These are phyloP conservation scores for Boletellus ananiceps DNA, from an alignment of 768 basidiomycete genomes.

Conservation along the genomic window DNA sequence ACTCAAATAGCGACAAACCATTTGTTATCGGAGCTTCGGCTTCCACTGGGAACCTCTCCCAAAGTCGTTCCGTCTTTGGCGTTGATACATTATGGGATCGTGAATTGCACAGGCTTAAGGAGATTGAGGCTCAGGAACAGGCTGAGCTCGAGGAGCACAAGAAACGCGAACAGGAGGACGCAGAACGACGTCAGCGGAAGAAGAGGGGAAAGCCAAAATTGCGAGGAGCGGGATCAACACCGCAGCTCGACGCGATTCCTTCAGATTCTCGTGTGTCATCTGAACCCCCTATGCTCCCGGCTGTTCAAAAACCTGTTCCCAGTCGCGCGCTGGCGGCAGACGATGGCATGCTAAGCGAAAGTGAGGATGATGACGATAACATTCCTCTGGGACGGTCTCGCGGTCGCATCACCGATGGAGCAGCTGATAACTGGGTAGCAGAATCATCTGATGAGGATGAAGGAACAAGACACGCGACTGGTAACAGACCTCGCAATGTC, in stretches of 20 bases:
- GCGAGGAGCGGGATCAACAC: slow-evolving; percentile 38
- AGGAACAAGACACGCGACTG: slow-evolving; percentile 52
- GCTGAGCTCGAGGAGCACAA: slow-evolving; percentile 49
- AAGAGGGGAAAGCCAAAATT: slow-evolving; percentile 44
- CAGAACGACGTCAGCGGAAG: slow-evolving; percentile 32
- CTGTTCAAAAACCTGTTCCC: slow-evolving; percentile 32
- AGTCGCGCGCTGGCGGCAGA: slow-evolving; percentile 28
- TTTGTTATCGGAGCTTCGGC: slow-evolving; percentile 30
- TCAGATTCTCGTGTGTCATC: slow-evolving; percentile 15
- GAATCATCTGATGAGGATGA: slow-evolving; percentile 62
- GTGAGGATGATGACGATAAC: slow-evolving; percentile 46
- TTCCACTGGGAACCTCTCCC: slow-evolving; percentile 33
- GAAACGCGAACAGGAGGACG: slow-evolving; percentile 43
- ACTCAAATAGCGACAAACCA: slow-evolving; percentile 45
- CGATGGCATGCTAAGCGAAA: slow-evolving; percentile 45
- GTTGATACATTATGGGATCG: slow-evolving; percentile 91
- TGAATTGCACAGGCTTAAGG: slow-evolving; percentile 75
- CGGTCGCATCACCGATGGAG: slow-evolving; percentile 18
- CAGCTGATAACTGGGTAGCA: slow-evolving; percentile 39
- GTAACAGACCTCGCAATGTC: slow-evolving; percentile 49
- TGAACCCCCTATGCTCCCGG: slow-evolving; percentile 31
- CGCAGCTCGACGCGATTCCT: slow-evolving; percentile 31
- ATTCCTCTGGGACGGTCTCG: slow-evolving; percentile 19
- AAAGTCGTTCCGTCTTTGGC: slow-evolving; percentile 82
- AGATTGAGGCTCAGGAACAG: slow-evolving; percentile 69